Base-by-base conservation (phyloP, 257 asterid genomes). In the Solanum pennellii region DNA sequence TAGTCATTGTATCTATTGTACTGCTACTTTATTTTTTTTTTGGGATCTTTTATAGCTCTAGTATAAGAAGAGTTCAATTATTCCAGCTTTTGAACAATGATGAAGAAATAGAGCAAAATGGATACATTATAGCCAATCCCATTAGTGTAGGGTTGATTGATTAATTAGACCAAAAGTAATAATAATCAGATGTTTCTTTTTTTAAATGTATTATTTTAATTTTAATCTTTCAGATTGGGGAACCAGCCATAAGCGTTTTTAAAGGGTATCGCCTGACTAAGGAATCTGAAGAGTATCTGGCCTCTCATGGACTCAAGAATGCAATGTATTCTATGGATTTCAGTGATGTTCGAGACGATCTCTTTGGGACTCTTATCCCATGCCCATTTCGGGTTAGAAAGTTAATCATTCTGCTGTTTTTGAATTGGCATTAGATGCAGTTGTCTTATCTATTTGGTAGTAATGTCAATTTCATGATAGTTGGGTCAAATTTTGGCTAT, bases 311-410 rank as follows among this genome's bases (percentile, higher is more conserved):
- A 80, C 97, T 97, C 83, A 94, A 92, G 89, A 94, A 93, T 92
- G 92, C 98, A 23, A 93, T 94, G 68, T 95, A 96, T 88, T 92
- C 96, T 80, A 62, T 95, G 42, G 92, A 91, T 88, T 91, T 93
- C 83, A 82, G 89, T 77, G 92, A 90, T 76, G 91, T 97, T 86
- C 95, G 91, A 83, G 97, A 93, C 77, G 96, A 92, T 90, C 97
- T 96, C 69, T 97, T 97, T 88, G 99, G 99, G 87, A 93, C 89
- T 85, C 93, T 96, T 71, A 83, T 91, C 60, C 88, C 93, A 85
- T 97, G 99, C 87, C 98, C 98, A 47, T 94, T 93, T 88, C 95
- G 97, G 94, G 99, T 97, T 88, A 90, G 95, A 87, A 91, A 76
- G 84, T 86, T 86, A 49, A 71, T 62, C 79, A 88, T 87, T 62